These are phyloP conservation scores for Populus simonii DNA, from an alignment of 345 rosid species.

Conservation along the genomic window DNA sequence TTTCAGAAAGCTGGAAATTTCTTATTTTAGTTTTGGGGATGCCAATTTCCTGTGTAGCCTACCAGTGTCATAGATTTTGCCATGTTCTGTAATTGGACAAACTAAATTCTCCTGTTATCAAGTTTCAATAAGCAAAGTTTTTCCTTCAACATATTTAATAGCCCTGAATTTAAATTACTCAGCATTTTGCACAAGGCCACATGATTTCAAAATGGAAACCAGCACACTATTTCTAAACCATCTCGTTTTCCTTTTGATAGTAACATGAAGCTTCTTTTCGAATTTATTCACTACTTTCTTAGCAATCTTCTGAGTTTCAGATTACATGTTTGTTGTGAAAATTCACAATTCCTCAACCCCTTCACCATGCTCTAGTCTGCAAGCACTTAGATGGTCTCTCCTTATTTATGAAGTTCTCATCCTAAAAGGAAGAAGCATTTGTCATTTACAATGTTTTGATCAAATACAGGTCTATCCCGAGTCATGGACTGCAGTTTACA, in stretches of 20 bases:
- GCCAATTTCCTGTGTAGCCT: neutral
- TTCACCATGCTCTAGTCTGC: neutral
- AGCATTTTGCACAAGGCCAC: neutral
- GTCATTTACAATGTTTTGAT: neutral
- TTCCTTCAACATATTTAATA: too few species aligned
- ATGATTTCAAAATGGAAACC: neutral
- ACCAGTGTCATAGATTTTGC: too few species aligned
- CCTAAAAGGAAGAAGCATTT: neutral
- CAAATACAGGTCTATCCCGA: conserved; percentile 55
- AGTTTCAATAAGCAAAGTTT: neutral
- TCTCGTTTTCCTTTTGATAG: neutral
- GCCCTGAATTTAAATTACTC: neutral
- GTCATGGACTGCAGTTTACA: conserved; percentile 69
- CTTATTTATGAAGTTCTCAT: neutral
- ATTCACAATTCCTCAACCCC: neutral
- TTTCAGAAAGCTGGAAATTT: neutral
- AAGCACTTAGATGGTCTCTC: neutral
- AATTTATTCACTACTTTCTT: neutral
- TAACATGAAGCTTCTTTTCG: neutral
- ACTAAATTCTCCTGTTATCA: neutral
- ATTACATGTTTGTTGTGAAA: neutral
- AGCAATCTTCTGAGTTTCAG: neutral
- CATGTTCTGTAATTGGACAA: neutral
- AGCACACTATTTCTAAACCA: neutral
- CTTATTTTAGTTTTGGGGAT: neutral